Evolutionary conservation across 441 rosid genomes (phyloP), one percentile per base, ranked within the genome.

Genomic region (Arabidopsis lyrata): DNA sequence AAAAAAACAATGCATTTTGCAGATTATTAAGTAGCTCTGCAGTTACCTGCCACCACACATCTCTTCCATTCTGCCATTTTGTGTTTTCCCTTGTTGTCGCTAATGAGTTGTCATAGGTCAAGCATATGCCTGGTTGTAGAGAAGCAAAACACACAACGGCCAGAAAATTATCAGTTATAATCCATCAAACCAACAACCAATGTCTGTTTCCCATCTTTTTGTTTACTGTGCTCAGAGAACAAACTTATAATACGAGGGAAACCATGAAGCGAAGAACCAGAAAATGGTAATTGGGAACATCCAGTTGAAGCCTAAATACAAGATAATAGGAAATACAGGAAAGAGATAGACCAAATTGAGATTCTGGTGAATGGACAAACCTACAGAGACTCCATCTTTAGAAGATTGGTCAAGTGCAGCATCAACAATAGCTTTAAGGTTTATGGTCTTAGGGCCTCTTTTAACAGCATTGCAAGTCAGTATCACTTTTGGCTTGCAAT

Each of bases 391-490:
- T 41, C 96, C 96, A 78, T 78, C 81, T 75, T 85, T 79, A 45
- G 90, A 80, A 16, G 96, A 89, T 64, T 82, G 80, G 72, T 49
- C 66, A 78, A 95, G 92, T 57, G 87, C 95, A 75, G 89, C 84
- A 82, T 95, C 98, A 78, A 95, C 99, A 69, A 95, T 95, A 81
- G 90, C 96, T 79, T 95, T 95, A 65, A 95, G 95, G 72, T 82
- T 31, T 76, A 95, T 88, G 73, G 80, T 74, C 91, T 95, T 95
- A 47, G 97, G 78, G 58, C 99, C 99, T 88, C 99, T 86, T 85
- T 74, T 89, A 63, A 95, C 98, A 71, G 98, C 97, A 87, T 91
- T 95, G 79, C 99, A 88, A 79, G 99, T 88, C 67, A 95, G 81
- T 15, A 95, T 83, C 77, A 58, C 86, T 82, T 91, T 95, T 35